Conservation (phyloP, 495 filamentous ascomycete genomes). For the Penicillium alfredii region DNA sequence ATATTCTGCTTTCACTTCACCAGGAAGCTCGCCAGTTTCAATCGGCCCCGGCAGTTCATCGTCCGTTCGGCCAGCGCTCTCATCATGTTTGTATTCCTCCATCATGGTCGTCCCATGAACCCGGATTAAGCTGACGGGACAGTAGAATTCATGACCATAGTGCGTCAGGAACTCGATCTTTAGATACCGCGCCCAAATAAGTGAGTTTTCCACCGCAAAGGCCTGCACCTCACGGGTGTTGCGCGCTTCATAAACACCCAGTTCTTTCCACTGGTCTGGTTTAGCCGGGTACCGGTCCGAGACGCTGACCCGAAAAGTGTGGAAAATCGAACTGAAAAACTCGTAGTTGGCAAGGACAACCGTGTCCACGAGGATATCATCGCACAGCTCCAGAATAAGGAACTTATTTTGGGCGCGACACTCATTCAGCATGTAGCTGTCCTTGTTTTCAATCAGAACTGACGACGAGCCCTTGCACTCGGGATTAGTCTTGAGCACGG, state of each 20-base stretch:
- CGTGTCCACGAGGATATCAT: constrained; percentile 94
- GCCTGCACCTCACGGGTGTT: constrained; percentile 93
- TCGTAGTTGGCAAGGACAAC: constrained; percentile 95
- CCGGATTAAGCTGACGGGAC: constrained; percentile 81
- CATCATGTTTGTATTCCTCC: constrained; percentile 75
- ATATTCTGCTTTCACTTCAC: constrained; percentile 2
- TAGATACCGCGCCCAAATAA: constrained; percentile 92
- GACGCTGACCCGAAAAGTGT: constrained; percentile 80
- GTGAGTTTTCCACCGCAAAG: constrained; percentile 84
- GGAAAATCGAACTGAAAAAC: constrained; percentile 96
- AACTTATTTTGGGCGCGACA: constrained; percentile 87
- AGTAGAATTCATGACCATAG: constrained; percentile 95
- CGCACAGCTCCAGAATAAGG: constrained; percentile 80
- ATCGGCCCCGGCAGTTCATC: constrained; percentile 39
- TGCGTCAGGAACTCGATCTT: constrained; percentile 87
- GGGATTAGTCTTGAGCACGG: constrained; percentile 81
- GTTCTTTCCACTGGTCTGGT: constrained; percentile 80
- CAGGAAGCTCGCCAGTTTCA: constrained; percentile 31
- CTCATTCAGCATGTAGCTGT: constrained; percentile 95
- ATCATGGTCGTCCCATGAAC: constrained; percentile 97
- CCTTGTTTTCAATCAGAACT: constrained; percentile 92
- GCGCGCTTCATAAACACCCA: constrained; percentile 82
- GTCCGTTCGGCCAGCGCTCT: constrained; percentile 58
- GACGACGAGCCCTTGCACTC: constrained; percentile 78
- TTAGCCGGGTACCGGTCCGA: constrained; percentile 93